Conservation (phyloP, 805 yeast genomes). For the Soucietia sequanensis region DNA sequence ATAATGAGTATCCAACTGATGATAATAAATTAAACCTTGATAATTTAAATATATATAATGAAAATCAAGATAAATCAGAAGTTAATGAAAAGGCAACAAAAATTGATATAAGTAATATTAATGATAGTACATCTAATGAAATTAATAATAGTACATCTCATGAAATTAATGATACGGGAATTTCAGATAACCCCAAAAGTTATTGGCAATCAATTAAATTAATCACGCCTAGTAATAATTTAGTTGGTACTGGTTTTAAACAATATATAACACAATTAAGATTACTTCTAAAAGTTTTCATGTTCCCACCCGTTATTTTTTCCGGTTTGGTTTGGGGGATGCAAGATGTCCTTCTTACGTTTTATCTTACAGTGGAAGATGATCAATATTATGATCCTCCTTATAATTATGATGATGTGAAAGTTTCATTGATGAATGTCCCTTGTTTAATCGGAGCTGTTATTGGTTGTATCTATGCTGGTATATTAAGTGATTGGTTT, state of each 20-base stretch:
- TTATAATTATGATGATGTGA: constrained; percentile 31
- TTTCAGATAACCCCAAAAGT: constrained; percentile 20
- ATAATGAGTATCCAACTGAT: constrained; percentile 4
- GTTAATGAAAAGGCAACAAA: constrained; percentile 5
- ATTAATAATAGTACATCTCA: not conserved
- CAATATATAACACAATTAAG: constrained; percentile 40
- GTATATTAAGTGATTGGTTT: constrained; percentile 32
- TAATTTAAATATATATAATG: constrained; percentile 1
- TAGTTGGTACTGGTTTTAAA: constrained; percentile 37
- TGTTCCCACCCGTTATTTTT: constrained; percentile 35
- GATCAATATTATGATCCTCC: constrained; percentile 35
- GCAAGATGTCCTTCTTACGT: constrained; percentile 38
- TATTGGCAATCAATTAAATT: constrained; percentile 31
- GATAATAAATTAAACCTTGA: constrained; percentile 1
- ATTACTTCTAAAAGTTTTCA: constrained; percentile 30
- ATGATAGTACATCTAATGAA: constrained; percentile 1
- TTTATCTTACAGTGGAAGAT: constrained; percentile 39
- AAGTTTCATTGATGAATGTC: constrained; percentile 39
- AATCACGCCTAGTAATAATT: constrained; percentile 34
- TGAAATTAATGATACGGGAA: constrained; percentile 18
- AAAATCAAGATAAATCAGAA: not conserved
- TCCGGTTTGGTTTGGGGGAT: constrained; percentile 42
- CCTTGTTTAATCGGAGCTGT: constrained; percentile 40
- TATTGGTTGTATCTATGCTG: constrained; percentile 38
- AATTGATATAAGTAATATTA: not conserved